phyloP scores from a whole-genome alignment of 2,329 filamentous ascomycete genomes.

The Sordariomycetes sp. region DNA sequence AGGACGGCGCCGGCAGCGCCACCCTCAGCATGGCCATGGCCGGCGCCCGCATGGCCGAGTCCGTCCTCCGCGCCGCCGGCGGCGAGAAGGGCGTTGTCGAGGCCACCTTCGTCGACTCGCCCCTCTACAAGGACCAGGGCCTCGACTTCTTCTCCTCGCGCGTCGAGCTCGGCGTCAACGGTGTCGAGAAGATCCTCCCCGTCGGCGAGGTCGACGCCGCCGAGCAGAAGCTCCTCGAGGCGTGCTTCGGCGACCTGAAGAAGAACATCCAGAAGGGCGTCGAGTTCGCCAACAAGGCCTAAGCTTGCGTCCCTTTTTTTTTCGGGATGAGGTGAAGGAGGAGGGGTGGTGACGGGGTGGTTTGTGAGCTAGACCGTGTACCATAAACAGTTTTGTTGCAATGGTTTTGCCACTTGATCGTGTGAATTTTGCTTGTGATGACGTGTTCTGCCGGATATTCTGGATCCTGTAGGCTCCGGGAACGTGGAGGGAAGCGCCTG shows the following conservation, averaged over 20 bases:
- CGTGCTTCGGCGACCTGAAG: constrained; percentile 72
- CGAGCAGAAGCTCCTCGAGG: constrained; percentile 86
- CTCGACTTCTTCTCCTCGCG: constrained; percentile 93
- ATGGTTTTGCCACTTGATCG: no score
- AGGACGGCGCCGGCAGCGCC: constrained; percentile 93
- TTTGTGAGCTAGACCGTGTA: no score
- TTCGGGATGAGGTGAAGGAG: not conserved
- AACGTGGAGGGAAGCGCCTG: no score
- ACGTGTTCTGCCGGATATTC: no score
- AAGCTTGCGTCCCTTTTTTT: not conserved
- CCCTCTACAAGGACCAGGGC: constrained; percentile 97
- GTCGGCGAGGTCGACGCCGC: constrained; percentile 74
- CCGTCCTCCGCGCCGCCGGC: constrained; percentile 81
- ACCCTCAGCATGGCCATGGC: constrained; percentile 99
- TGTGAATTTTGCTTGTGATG: no score
- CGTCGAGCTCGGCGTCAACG: constrained; percentile 92
- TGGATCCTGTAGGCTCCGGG: no score
- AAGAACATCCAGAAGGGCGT: constrained; percentile 94
- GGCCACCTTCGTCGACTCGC: constrained; percentile 94
- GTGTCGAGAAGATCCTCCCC: constrained; percentile 86
- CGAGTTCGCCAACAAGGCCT: constrained; percentile 33
- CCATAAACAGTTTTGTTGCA: no score
- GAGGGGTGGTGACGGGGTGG: not conserved
- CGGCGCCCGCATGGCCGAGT: constrained; percentile 75
- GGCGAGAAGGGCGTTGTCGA: constrained; percentile 93